Percentiles rank a stretch among this genome's conserved stretches.
Evolutionary conservation across 192 early-diverging fungal species (phyloP).

Genomic region (Helicostylum pulchrum): DNA sequence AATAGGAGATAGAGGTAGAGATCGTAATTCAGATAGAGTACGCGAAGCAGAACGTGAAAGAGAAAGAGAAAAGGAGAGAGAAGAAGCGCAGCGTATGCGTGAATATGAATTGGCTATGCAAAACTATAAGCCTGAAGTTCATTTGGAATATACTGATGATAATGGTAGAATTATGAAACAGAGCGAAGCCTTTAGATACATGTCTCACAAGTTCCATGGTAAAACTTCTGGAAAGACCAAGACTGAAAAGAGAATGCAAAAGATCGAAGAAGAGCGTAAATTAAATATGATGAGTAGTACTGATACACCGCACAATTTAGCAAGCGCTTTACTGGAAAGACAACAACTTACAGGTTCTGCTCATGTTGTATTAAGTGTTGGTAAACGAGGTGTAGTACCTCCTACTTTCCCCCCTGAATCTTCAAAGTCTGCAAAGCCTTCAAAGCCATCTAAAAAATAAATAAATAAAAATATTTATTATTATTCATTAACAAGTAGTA

Average conservation of each 20-base stretch:
- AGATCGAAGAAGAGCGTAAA: constrained; percentile 78
- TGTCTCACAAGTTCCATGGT: constrained; percentile 96
- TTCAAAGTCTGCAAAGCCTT: background rate
- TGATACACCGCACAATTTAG: constrained; percentile 77
- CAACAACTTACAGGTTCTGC: constrained; percentile 68
- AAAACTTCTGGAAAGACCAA: constrained; percentile 91
- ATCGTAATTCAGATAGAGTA: constrained; percentile 35
- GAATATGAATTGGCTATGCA: constrained; percentile 82
- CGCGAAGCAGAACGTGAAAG: constrained; percentile 34
- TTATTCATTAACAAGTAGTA: too few species aligned
- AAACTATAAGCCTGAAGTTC: constrained; percentile 88
- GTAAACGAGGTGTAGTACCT: constrained; percentile 58
- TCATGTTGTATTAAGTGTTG: constrained; percentile 79
- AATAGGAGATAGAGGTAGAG: constrained; percentile 38
- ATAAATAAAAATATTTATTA: too few species aligned
- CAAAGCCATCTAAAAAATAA: too few species aligned
- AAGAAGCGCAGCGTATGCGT: constrained; percentile 63
- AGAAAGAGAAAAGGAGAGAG: constrained; percentile 48
- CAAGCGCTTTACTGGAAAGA: constrained; percentile 64
- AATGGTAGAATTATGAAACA: constrained; percentile 73
- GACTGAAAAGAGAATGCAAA: constrained; percentile 83
- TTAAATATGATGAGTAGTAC: constrained; percentile 69
- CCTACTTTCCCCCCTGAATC: background rate
- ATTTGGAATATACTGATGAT: constrained; percentile 90
- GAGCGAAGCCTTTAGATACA: constrained; percentile 89